phyloP scores from a whole-genome alignment of 805 yeast genomes.

The Zygosaccharomyces siamensis region DNA sequence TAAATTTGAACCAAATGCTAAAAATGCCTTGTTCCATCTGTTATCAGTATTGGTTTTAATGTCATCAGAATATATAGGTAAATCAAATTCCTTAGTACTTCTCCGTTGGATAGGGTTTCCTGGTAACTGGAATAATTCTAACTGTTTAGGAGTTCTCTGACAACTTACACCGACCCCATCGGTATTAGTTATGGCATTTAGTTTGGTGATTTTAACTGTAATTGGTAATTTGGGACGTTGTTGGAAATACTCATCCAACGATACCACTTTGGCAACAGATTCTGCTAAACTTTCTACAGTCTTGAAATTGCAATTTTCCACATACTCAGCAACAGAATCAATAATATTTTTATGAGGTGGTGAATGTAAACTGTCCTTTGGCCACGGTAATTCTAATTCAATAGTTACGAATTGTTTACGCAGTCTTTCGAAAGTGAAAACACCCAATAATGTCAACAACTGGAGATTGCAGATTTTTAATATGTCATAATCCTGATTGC shows the following conservation, averaged over 20 bases:
- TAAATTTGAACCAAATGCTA: conserved; percentile 87
- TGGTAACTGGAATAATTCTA: conserved; percentile 17
- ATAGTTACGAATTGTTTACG: conserved; percentile 70
- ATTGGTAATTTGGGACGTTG: conserved; percentile 37
- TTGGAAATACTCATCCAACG: conserved; percentile 39
- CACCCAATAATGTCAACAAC: conserved; percentile 80
- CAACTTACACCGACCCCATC: conserved; percentile 88
- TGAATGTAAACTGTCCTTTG: conserved; percentile 12
- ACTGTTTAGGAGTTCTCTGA: conserved; percentile 42
- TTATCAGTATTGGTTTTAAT: neutral
- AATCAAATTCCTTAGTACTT: conserved; percentile 30
- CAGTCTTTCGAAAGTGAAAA: conserved; percentile 82
- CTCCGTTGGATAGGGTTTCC: neutral
- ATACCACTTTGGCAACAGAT: conserved; percentile 57
- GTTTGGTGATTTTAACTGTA: conserved; percentile 70
- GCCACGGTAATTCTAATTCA: conserved; percentile 48
- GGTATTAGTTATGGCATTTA: conserved; percentile 82
- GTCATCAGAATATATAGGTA: conserved; percentile 30
- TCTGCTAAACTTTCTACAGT: conserved; percentile 91
- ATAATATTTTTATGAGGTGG: conserved; percentile 39
- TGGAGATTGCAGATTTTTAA: conserved; percentile 47
- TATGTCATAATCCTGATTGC: conserved; percentile 13
- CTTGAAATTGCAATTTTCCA: conserved; percentile 76
- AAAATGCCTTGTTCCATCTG: conserved; percentile 44
- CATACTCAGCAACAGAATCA: conserved; percentile 49